Conservation (phyloP, 2,329 filamentous ascomycete species). For the Fusarium sp. region DNA sequence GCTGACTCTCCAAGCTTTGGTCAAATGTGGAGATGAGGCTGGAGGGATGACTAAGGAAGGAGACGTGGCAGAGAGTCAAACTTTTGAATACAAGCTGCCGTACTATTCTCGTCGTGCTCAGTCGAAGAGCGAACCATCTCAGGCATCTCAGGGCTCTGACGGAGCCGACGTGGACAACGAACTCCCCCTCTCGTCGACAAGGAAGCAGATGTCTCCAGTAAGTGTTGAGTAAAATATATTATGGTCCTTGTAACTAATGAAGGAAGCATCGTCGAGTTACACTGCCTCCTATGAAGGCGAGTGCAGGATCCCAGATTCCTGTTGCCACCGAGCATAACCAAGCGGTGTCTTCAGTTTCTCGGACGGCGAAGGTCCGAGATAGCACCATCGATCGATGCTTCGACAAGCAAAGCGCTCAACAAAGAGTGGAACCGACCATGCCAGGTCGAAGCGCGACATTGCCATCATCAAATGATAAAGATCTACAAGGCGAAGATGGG, state of each 20-base stretch:
- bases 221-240: not conserved
- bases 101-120: constrained; percentile 58
- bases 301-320: constrained; percentile 41
- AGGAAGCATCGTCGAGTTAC: constrained; percentile 42
- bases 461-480: not conserved
- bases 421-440: not conserved
- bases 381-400: not conserved
- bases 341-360: not conserved
- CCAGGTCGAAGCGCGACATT: not conserved
- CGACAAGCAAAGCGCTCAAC: not conserved
- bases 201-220: constrained; percentile 26
- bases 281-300: constrained; percentile 35
- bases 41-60: constrained; percentile 23
- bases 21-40: constrained; percentile 31
- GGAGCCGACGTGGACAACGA: constrained; percentile 9
- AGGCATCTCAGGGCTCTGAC: constrained; percentile 41
- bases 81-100: constrained; percentile 46
- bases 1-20: constrained; percentile 33
- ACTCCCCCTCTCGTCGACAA: not conserved
- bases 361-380: not conserved
- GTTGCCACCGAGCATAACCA: constrained; percentile 32
- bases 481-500: not conserved
- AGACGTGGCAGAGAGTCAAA: constrained; percentile 28
- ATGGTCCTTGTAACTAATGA: constrained; percentile 13
- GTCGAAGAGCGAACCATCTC: constrained; percentile 59